Evolutionary conservation across 805 yeast genomes (phyloP), one percentile per base, ranked within the genome.

Genomic region (Candida germanica): DNA sequence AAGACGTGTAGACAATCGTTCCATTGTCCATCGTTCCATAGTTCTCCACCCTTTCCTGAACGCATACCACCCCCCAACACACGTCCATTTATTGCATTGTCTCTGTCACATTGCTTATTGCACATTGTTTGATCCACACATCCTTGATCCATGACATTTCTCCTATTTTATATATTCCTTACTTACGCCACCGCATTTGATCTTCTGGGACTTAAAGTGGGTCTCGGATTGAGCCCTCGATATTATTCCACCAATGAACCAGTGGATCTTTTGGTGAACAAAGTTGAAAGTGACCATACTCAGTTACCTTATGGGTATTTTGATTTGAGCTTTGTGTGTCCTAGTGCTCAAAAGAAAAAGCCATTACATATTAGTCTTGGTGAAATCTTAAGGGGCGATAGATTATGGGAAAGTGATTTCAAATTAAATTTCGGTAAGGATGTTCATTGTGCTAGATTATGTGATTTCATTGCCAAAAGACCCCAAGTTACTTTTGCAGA

Each of bases 251-350:
- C 47, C 6, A 86, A 83, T 1, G 86, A 87, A 18, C 61, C 58
- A 22, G 87, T 87, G 3, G 82, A 82, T 14, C 58, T 87, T 11
- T 57, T 79, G 16, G 88, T 85, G 17, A 87, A 87, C 59, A 83
- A 86, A 47, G 80, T 84, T 2, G 87, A 83, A 46, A 81, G 93
- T 0, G 87, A 83, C 49, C 61, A 73, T n/a, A 80, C 87, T 1
- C 87, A 83, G 49, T 65, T 83, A 7, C 94, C 95, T 1, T 84
- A 69, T 53, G 78, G 83, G 0, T 87, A 85, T 56, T 79, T 83
- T 56, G 85, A 80, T 38, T 64, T 88, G 33, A 87, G 86, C 2
- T 87, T 87, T 55, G 80, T 85, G 2, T 87, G 96, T 58, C 87
- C 91, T 0, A 78, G 84, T 7, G 49, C 52, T 5, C 63, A 73